These are phyloP conservation scores for Noccaea bulbosa DNA, from an alignment of 345 rosid species.

Conservation along the genomic window DNA sequence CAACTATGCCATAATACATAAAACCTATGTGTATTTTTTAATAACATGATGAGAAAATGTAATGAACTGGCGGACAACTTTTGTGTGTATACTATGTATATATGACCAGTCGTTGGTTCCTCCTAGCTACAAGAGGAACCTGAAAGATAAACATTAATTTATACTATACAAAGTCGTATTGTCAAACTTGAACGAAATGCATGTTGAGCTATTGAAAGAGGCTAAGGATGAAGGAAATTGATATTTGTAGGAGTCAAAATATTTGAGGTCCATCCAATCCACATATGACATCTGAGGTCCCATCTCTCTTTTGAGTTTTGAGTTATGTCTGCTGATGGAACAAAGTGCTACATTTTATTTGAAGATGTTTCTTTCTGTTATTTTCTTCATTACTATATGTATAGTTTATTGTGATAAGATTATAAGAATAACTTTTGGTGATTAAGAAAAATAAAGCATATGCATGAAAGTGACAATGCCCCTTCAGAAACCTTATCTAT, in stretches of 20 bases:
- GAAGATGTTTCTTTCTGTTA: conserved; percentile 4
- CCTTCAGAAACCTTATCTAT: conserved; percentile 43
- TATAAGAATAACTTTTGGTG: conserved; percentile 39
- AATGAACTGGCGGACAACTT: neutral
- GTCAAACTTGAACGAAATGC: conserved; percentile 3
- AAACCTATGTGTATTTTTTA: neutral
- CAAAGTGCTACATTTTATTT: conserved; percentile 24
- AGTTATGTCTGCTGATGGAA: conserved; percentile 29
- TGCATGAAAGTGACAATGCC: conserved; percentile 42
- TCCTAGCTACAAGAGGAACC: conserved; percentile 19
- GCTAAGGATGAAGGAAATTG: neutral
- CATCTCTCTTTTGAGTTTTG: conserved; percentile 4
- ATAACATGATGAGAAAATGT: neutral
- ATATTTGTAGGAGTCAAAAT: conserved; percentile 24
- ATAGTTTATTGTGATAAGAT: conserved; percentile 29
- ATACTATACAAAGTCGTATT: neutral
- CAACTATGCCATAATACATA: neutral
- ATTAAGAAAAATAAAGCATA: conserved; percentile 32
- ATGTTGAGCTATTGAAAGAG: neutral
- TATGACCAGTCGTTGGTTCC: conserved; percentile 3
- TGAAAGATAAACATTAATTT: neutral
- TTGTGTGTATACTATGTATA: neutral
- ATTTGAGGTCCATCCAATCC: conserved; percentile 15
- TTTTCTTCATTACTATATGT: conserved; percentile 6
- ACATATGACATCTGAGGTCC: conserved; percentile 13